Evolutionary conservation across 2,329 filamentous ascomycete species (phyloP).

Genomic region (Ampelomyces quisqualis): DNA sequence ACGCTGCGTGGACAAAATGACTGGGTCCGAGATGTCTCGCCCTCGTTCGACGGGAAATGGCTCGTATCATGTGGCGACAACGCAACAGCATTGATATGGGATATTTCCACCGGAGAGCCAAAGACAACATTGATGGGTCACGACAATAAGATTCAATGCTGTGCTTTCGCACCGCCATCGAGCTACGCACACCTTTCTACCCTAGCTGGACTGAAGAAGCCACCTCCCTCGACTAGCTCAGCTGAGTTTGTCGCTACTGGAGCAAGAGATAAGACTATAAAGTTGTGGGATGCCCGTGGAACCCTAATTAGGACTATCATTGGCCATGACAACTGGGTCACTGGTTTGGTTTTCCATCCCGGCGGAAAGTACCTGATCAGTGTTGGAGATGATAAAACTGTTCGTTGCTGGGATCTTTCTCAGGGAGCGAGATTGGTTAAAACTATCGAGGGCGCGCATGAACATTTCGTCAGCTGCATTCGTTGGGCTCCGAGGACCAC

Average conservation of each 20-base stretch:
- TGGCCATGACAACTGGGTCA: too few relatives aligned
- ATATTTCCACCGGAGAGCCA: slow-evolving; percentile 71
- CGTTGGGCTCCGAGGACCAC: slow-evolving; percentile 79
- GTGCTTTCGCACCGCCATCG: slow-evolving; percentile 77
- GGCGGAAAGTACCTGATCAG: too few relatives aligned
- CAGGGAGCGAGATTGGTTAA: too few relatives aligned
- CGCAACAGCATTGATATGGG: slow-evolving; percentile 80
- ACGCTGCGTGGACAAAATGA: slow-evolving; percentile 83
- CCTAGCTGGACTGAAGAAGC: slow-evolving; percentile 79
- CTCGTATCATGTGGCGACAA: slow-evolving; percentile 83
- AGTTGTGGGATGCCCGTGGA: too few relatives aligned
- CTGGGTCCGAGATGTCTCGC: slow-evolving; percentile 88
- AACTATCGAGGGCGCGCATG: too few relatives aligned
- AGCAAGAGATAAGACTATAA: too few relatives aligned
- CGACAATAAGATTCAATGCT: slow-evolving; percentile 84
- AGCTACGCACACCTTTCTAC: slow-evolving; percentile 75
- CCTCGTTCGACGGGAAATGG: slow-evolving; percentile 79
- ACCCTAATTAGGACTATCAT: too few relatives aligned
- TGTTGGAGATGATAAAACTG: too few relatives aligned
- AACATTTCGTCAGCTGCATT: slow-evolving; percentile 82
- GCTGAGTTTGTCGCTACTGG: too few relatives aligned
- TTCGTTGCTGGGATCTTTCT: too few relatives aligned
- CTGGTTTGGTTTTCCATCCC: too few relatives aligned
- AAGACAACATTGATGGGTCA: slow-evolving; percentile 83
- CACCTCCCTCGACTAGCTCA: slow-evolving; percentile 69